Conservation (phyloP, 1,284 basidiomycete species). For the Naganishia albida region DNA sequence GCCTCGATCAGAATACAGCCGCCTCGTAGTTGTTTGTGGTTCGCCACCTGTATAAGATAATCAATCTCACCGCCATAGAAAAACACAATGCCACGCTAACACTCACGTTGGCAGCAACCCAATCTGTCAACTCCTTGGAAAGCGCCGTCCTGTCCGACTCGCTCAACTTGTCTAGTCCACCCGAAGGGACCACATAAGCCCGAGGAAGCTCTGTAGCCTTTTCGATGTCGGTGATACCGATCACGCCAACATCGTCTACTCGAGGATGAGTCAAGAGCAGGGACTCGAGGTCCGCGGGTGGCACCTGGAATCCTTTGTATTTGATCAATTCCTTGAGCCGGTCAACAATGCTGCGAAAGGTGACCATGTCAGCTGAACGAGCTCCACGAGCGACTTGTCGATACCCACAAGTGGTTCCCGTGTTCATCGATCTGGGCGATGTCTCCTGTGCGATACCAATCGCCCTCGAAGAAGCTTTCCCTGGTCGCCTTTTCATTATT, state of each 20-base stretch:
- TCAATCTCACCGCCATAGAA: background rate
- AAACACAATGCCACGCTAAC: background rate
- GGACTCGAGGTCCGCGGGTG: conserved; percentile 79
- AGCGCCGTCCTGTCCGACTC: conserved; percentile 56
- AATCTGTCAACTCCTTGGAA: conserved; percentile 60
- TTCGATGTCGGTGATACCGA: conserved; percentile 64
- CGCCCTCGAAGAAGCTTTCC: conserved; percentile 61
- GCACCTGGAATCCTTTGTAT: conserved; percentile 65
- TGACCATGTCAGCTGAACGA: background rate
- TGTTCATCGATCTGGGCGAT: conserved; percentile 65
- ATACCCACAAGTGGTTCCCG: conserved; percentile 56
- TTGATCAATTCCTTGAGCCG: conserved; percentile 78
- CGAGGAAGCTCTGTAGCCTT: conserved; percentile 76
- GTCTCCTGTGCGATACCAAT: conserved; percentile 83
- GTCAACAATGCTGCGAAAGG: conserved; percentile 48
- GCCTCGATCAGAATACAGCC: conserved; percentile 56
- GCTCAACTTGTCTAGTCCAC: conserved; percentile 43
- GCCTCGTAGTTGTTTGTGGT: conserved; percentile 57
- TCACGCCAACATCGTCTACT: conserved; percentile 71
- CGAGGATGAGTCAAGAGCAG: conserved; percentile 71
- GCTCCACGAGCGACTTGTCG: background rate
- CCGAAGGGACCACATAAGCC: conserved; percentile 66
- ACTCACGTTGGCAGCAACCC: conserved; percentile 63
- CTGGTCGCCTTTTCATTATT: conserved; percentile 68
- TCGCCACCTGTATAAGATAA: conserved; percentile 41